These are phyloP conservation scores for Neonectria neomacrospora DNA, from an alignment of 2,329 filamentous ascomycete genomes.

Conservation along the genomic window DNA sequence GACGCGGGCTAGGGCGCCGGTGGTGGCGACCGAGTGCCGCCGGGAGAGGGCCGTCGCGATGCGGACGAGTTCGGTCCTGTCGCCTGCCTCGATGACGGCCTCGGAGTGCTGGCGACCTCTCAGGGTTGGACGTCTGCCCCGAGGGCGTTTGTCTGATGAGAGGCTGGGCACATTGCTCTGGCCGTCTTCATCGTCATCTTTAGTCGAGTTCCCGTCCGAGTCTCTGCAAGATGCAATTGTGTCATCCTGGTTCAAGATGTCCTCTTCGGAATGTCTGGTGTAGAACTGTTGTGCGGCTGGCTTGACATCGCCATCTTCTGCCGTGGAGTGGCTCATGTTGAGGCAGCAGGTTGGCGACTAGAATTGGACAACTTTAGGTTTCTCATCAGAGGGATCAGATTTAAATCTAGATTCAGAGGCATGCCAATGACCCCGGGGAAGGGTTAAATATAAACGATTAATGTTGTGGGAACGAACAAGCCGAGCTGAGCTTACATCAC, in stretches of 20 bases:
- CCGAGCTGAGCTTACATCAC: neutral
- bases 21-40: constrained; percentile 42
- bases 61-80: constrained; percentile 51
- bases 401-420: neutral
- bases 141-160: neutral
- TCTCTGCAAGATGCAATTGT: neutral
- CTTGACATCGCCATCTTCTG: neutral
- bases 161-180: neutral
- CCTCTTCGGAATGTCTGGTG: neutral
- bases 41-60: constrained; percentile 55
- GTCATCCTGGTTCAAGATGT: neutral
- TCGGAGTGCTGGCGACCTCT: neutral
- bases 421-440: neutral
- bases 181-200: neutral
- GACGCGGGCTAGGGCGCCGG: constrained; percentile 20
- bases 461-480: neutral
- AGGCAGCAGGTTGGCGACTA: neutral
- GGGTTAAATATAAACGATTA: neutral
- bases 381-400: neutral
- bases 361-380: too few species aligned
- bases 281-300: neutral
- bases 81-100: constrained; percentile 46
- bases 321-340: neutral
- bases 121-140: neutral
- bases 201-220: neutral